Conservation (phyloP, 192 early-diverging fungal species). For the Backusella mclennaniae region DNA sequence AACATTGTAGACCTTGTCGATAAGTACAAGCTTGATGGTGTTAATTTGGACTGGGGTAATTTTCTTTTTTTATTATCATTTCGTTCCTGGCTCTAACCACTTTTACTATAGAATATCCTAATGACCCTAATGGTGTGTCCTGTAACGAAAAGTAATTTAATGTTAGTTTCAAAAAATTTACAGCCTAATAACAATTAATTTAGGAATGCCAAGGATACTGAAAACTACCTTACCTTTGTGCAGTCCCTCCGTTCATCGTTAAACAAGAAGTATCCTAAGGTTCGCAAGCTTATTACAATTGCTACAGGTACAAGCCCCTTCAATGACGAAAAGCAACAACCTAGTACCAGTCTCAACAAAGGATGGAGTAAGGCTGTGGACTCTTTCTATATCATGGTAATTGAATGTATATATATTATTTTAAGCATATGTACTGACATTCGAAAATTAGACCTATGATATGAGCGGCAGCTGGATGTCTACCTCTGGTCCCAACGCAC, state of each 20-base stretch:
- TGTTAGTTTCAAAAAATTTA: neutral
- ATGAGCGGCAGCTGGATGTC: conserved; percentile 28
- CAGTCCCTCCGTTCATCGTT: conserved; percentile 31
- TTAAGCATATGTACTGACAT: neutral
- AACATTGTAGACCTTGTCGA: conserved; percentile 40
- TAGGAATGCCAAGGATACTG: conserved; percentile 35
- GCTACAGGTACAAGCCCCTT: conserved; percentile 37
- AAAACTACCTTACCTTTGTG: conserved; percentile 39
- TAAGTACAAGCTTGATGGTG: conserved; percentile 50
- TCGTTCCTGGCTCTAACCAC: neutral
- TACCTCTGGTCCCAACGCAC: conserved; percentile 26
- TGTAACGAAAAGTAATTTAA: conserved; percentile 35
- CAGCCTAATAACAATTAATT: neutral
- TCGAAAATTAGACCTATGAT: conserved; percentile 22
- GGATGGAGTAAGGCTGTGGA: conserved; percentile 24
- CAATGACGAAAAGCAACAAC: conserved; percentile 24
- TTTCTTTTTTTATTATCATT: conserved; percentile 34
- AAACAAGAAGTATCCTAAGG: conserved; percentile 6
- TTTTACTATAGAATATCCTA: conserved; percentile 34
- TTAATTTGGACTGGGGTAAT: conserved; percentile 65
- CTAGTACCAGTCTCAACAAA: conserved; percentile 10
- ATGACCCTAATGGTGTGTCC: conserved; percentile 31
- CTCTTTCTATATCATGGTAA: conserved; percentile 27
- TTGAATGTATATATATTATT: neutral
- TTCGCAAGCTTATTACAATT: conserved; percentile 34